Conservation (phyloP, 2,329 filamentous ascomycete genomes). For the Aspergillus costaricaensis region DNA sequence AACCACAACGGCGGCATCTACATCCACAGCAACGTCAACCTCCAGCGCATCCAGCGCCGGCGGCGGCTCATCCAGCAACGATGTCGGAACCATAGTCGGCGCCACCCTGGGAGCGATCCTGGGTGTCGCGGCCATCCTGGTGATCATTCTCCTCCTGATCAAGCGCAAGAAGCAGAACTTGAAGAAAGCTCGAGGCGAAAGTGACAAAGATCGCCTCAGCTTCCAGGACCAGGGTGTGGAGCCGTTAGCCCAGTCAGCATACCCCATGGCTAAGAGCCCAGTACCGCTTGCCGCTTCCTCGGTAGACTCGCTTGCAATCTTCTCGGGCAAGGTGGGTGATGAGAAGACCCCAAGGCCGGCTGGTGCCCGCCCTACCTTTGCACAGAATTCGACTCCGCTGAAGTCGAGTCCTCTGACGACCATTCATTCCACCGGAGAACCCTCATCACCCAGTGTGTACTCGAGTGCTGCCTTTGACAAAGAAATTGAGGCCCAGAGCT, state of each 20-base stretch:
- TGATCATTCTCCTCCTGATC: slow-evolving; percentile 69
- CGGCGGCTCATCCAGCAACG: slow-evolving; percentile 31
- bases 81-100: slow-evolving; percentile 67
- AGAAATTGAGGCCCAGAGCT: slow-evolving; percentile 21
- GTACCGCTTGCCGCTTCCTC: slow-evolving; percentile 39
- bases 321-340: slow-evolving; percentile 39
- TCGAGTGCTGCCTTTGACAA: slow-evolving; percentile 23
- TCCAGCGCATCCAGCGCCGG: slow-evolving; percentile 30
- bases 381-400: slow-evolving; percentile 19
- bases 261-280: slow-evolving; percentile 49
- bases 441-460: slow-evolving; percentile 26
- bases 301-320: slow-evolving; percentile 42
- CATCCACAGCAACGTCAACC: slow-evolving; percentile 35
- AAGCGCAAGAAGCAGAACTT: slow-evolving; percentile 59
- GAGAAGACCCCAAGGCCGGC: slow-evolving; percentile 36
- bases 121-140: slow-evolving; percentile 70
- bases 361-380: slow-evolving; percentile 20
- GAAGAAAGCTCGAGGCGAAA: slow-evolving; percentile 49
- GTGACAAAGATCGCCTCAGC: slow-evolving; percentile 58
- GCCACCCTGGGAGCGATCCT: slow-evolving; percentile 81
- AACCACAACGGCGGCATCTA: slow-evolving; percentile 29
- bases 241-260: slow-evolving; percentile 44
- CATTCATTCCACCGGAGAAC: slow-evolving; percentile 32
- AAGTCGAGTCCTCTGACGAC: slow-evolving; percentile 32
- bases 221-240: slow-evolving; percentile 50